Percentiles rank a stretch among this genome's conserved stretches.
Evolutionary conservation across 306 rosid genomes (phyloP).

Genomic region (Cucurbita moschata): DNA sequence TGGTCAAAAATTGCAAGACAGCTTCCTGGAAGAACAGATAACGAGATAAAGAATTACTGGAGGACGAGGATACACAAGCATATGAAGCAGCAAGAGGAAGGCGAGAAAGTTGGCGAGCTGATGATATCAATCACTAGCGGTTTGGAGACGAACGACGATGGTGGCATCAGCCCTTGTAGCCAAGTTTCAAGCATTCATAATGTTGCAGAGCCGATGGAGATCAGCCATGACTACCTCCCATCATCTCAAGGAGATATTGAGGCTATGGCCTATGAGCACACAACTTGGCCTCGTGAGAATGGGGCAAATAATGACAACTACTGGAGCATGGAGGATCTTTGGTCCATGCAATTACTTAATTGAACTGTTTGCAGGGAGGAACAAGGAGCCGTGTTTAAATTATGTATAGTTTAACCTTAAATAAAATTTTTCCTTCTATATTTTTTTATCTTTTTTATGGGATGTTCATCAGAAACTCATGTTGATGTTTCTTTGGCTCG

Average conservation of each 20-base stretch:
- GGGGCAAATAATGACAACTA: conserved; percentile 27
- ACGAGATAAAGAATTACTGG: conserved; percentile 93
- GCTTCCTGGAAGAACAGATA: conserved; percentile 89
- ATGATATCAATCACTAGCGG: background rate
- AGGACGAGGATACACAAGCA: conserved; percentile 94
- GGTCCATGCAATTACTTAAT: conserved; percentile 81
- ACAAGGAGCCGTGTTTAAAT: background rate
- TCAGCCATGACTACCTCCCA: background rate
- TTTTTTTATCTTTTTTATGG: background rate
- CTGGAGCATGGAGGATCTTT: conserved; percentile 91
- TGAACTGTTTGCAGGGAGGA: conserved; percentile 17
- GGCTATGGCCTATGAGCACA: background rate
- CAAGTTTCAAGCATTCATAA: background rate
- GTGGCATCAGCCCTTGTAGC: background rate
- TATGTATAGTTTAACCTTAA: background rate
- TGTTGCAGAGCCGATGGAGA: background rate
- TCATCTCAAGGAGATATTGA: background rate
- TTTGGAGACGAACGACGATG: conserved; percentile 5
- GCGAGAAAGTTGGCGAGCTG: background rate
- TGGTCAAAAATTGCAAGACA: conserved; percentile 98
- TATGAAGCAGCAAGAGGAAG: conserved; percentile 43
- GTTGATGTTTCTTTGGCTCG: background rate
- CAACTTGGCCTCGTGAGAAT: background rate
- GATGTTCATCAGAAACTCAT: background rate
- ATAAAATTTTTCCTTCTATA: background rate